Evolutionary conservation across 73 alveolate species (phyloP).

Genomic region (Paramecium caudatum): DNA sequence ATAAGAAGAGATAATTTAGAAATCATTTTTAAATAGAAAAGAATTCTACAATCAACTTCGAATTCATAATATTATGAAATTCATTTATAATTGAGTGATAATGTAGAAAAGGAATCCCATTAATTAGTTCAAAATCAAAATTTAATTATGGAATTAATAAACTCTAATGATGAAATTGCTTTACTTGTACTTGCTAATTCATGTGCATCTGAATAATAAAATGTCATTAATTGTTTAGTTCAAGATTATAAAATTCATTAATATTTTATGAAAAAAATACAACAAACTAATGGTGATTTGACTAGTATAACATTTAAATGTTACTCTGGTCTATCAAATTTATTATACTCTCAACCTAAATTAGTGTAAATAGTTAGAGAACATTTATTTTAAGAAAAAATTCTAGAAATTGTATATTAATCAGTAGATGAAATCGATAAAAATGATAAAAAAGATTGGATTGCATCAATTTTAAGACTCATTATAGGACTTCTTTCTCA

Average conservation of each 20-base stretch:
- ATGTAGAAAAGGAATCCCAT: not conserved
- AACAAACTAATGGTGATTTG: not conserved
- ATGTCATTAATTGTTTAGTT: not conserved
- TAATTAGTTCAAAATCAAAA: not conserved
- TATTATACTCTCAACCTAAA: not conserved
- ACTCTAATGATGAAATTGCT: constrained; percentile 34
- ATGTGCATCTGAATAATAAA: constrained; percentile 5
- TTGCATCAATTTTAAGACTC: not conserved
- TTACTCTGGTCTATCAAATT: constrained; percentile 7
- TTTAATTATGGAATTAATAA: not conserved
- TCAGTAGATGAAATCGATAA: not conserved
- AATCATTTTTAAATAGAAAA: not conserved
- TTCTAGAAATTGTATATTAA: not conserved
- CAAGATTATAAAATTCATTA: not conserved
- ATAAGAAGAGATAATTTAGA: constrained; percentile 22
- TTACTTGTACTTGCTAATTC: not conserved
- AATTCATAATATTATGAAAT: constrained; percentile 8
- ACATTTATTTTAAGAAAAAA: not conserved
- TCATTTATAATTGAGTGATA: constrained; percentile 9
- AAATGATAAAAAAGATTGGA: not conserved
- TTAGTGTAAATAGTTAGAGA: not conserved
- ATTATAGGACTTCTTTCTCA: not conserved
- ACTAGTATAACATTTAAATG: not conserved
- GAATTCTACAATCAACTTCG: not conserved
- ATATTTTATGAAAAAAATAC: not conserved